Evolutionary conservation across 129 eudicot genomes (phyloP).

Genomic region (Ambrosia trifida): DNA sequence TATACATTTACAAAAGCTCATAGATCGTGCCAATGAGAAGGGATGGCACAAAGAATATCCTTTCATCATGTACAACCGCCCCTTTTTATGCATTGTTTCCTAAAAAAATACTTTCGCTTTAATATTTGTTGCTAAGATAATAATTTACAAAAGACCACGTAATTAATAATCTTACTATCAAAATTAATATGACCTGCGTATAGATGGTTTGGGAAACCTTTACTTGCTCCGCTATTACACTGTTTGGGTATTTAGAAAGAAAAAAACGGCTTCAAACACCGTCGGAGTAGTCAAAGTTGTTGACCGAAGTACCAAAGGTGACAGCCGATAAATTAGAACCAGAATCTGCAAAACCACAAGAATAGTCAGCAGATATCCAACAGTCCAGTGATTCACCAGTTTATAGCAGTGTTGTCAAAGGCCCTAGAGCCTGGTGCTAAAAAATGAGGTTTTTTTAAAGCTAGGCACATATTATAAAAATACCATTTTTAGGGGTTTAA

Average conservation of each 20-base stretch:
- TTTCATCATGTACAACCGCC: slow-evolving; percentile 17
- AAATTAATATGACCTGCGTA: neutral
- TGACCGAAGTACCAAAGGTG: slow-evolving; percentile 72
- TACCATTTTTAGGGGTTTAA: no score
- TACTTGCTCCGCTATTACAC: slow-evolving; percentile 44
- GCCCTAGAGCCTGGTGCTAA: no score
- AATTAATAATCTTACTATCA: neutral
- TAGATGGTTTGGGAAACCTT: slow-evolving; percentile 39
- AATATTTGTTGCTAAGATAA: neutral
- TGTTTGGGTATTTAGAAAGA: slow-evolving; percentile 55
- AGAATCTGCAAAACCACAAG: slow-evolving; percentile 35
- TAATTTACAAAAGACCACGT: neutral
- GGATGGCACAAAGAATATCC: slow-evolving; percentile 98
- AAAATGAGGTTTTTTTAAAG: no score
- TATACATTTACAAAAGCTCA: slow-evolving; percentile 52
- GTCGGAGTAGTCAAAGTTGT: slow-evolving; percentile 55
- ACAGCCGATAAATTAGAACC: slow-evolving; percentile 63
- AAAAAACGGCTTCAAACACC: slow-evolving; percentile 60
- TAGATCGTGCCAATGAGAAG: slow-evolving; percentile 94
- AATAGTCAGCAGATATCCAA: slow-evolving; percentile 16
- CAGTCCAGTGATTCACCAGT: slow-evolving; percentile 28
- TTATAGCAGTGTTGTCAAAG: no score
- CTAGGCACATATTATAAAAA: no score
- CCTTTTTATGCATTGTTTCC: neutral
- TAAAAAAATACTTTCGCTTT: neutral